Conservation (phyloP, 225 moss, liverwort and hornwort genomes). For the Pleurozium schreberi region DNA sequence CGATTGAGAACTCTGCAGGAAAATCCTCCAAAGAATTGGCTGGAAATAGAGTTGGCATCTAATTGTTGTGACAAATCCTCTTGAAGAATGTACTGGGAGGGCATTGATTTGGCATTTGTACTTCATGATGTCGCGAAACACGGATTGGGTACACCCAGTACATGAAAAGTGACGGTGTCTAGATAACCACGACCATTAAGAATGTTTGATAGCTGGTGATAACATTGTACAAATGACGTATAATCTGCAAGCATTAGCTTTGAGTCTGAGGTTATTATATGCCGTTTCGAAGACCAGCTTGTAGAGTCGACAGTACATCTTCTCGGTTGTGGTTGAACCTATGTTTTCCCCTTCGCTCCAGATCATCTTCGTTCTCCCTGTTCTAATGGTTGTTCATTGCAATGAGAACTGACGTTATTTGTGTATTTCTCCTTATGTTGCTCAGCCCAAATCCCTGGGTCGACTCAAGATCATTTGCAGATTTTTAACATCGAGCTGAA, state of each 20-base stretch:
- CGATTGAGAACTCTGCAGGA: not conserved
- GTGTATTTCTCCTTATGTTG: not conserved
- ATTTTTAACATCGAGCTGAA: constrained; percentile 98
- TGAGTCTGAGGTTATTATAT: not conserved
- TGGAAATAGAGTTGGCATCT: not conserved
- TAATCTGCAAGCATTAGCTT: not conserved
- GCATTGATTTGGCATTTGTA: not conserved
- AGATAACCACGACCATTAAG: not conserved
- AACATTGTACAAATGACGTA: not conserved
- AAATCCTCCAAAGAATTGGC: not conserved
- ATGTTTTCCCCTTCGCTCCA: not conserved
- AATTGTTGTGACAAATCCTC: not conserved
- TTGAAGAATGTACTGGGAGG: not conserved
- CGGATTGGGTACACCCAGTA: not conserved
- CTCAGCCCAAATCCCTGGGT: constrained; percentile 78
- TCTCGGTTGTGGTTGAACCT: not conserved
- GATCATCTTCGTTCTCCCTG: not conserved
- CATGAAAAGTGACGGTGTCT: not conserved
- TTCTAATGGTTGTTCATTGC: not conserved
- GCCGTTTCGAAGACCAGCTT: not conserved
- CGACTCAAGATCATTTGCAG: constrained; percentile 93
- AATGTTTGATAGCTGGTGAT: not conserved
- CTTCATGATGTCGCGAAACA: not conserved
- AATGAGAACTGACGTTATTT: not conserved
- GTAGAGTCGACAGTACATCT: not conserved